phyloP scores from a whole-genome alignment of 805 yeast species.

The Kluyveromyces nonfermentans region DNA sequence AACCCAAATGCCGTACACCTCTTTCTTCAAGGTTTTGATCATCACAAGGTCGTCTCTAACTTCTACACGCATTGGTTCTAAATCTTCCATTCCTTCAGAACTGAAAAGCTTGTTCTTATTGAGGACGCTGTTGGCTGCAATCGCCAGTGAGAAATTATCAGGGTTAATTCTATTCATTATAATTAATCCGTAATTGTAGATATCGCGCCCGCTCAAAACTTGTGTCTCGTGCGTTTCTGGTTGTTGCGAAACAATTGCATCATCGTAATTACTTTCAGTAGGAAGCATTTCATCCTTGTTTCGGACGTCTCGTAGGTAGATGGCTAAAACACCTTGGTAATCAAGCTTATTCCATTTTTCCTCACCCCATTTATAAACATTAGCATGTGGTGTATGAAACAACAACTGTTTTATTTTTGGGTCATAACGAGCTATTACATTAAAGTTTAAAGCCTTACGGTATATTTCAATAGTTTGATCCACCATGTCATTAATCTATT shows the following conservation, averaged over 20 bases:
- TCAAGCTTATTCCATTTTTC: constrained; percentile 67
- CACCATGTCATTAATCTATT: not conserved
- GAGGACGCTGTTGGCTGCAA: constrained; percentile 46
- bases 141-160: constrained; percentile 62
- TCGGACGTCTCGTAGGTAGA: constrained; percentile 45
- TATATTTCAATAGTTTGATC: constrained; percentile 46
- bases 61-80: constrained; percentile 52
- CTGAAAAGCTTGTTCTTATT: constrained; percentile 33
- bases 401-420: constrained; percentile 59
- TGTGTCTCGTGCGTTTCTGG: constrained; percentile 4
- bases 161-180: constrained; percentile 60
- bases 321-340: constrained; percentile 59
- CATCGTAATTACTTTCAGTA: constrained; percentile 21
- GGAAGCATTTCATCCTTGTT: constrained; percentile 19
- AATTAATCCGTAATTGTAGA: constrained; percentile 58
- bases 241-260: constrained; percentile 8
- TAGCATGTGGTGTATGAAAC: constrained; percentile 63
- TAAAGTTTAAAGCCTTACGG: constrained; percentile 59
- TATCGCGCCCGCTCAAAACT: constrained; percentile 26
- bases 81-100: constrained; percentile 20
- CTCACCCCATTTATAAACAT: constrained; percentile 50
- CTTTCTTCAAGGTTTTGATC: constrained; percentile 56
- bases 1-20: constrained; percentile 71
- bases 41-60: constrained; percentile 61
- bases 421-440: constrained; percentile 70